phyloP scores from a whole-genome alignment of 2,329 filamentous ascomycete genomes.

The Trichoderma sp. region DNA sequence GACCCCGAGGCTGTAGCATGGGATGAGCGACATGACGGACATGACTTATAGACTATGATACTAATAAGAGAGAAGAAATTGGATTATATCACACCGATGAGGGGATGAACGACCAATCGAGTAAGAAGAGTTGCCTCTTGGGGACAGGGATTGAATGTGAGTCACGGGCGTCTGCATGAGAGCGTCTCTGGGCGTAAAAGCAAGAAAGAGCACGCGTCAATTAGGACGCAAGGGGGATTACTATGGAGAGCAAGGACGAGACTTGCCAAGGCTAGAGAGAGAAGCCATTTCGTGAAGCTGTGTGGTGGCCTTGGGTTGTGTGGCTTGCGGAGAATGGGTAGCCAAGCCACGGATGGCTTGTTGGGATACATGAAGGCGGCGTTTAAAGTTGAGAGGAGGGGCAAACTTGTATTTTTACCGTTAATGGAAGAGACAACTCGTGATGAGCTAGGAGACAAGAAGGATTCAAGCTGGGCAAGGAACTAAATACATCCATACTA shows the following conservation, averaged over 20 bases:
- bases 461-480: not conserved
- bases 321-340: not conserved
- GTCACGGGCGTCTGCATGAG: constrained; percentile 20
- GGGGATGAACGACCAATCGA: not conserved
- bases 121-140: not conserved
- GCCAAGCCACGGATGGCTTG: not conserved
- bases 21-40: constrained; percentile 5
- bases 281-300: not conserved
- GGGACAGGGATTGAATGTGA: constrained; percentile 9
- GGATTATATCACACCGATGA: constrained; percentile 16
- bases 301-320: not conserved
- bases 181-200: not conserved
- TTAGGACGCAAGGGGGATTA: not conserved
- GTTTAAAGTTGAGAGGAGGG: not conserved
- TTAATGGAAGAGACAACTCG: too few species aligned
- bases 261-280: not conserved
- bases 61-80: not conserved
- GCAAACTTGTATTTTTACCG: not conserved
- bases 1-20: not conserved
- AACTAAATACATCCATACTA: not conserved
- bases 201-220: not conserved
- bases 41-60: constrained; percentile 1
- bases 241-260: not conserved
- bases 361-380: not conserved
- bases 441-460: not conserved